Conservation (phyloP, 2,329 filamentous ascomycete species). For the Corniculantispora saksenae region DNA sequence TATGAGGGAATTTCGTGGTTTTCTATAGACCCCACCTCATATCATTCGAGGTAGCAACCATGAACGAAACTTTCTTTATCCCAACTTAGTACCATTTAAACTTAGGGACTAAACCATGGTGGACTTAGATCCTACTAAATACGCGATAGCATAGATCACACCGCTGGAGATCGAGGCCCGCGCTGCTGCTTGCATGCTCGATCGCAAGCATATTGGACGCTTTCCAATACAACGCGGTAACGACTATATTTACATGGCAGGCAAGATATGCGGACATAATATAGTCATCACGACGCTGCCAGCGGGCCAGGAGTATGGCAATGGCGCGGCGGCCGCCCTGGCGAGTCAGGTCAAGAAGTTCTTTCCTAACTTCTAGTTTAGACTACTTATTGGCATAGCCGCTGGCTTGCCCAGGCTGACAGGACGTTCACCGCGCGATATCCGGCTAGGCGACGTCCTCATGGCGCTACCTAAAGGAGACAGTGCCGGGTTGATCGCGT, state of each 20-base stretch:
- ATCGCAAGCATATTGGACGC: constrained; percentile 30
- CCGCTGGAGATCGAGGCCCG: constrained; percentile 36
- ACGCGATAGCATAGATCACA: constrained; percentile 35
- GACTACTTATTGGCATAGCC: constrained; percentile 40
- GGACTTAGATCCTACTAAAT: constrained; percentile 20
- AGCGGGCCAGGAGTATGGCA: constrained; percentile 36
- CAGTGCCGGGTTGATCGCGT: constrained; percentile 32
- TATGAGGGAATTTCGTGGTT: background rate
- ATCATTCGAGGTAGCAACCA: background rate
- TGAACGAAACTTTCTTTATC: background rate
- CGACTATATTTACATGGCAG: constrained; percentile 36
- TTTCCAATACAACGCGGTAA: constrained; percentile 34
- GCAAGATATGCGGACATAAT: constrained; percentile 37
- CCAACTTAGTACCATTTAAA: background rate
- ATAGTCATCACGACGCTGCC: constrained; percentile 39
- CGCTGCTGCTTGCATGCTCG: constrained; percentile 34
- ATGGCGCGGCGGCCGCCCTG: constrained; percentile 34
- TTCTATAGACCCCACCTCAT: background rate
- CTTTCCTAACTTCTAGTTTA: constrained; percentile 41
- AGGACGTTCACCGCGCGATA: constrained; percentile 31
- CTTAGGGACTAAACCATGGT: background rate
- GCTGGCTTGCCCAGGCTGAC: constrained; percentile 36
- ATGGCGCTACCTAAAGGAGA: constrained; percentile 31
- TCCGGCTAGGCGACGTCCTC: constrained; percentile 39
- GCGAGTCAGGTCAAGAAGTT: constrained; percentile 36